phyloP scores from a whole-genome alignment of 148 eudicot genomes.

The Oxyria digyna region DNA sequence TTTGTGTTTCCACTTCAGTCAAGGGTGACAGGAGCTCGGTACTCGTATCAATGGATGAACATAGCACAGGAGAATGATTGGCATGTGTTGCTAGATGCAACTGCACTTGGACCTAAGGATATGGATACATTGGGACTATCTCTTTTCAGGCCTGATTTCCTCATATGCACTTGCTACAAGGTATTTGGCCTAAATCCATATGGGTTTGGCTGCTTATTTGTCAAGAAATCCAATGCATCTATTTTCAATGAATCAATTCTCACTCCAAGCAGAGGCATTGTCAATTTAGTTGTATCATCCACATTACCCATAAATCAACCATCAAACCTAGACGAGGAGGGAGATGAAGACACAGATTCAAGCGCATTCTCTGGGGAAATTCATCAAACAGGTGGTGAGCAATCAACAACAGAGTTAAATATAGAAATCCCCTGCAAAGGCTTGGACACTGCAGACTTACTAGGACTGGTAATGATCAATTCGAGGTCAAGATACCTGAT shows the following conservation, averaged over 20 bases:
- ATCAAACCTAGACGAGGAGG: conserved; percentile 9
- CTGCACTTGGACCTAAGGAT: conserved; percentile 93
- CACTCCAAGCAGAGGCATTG: conserved; percentile 45
- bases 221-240: conserved; percentile 56
- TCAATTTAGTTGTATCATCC: conserved; percentile 5
- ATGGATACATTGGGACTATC: conserved; percentile 90
- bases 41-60: conserved; percentile 97
- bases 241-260: conserved; percentile 38
- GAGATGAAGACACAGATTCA: conserved; percentile 5
- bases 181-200: conserved; percentile 88
- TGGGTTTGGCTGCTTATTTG: conserved; percentile 88
- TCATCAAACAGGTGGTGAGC: neutral
- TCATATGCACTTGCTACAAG: conserved; percentile 83
- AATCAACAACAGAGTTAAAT: neutral
- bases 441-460: conserved; percentile 69
- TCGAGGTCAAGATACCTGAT: conserved; percentile 65
- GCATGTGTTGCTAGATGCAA: conserved; percentile 90
- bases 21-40: conserved; percentile 67
- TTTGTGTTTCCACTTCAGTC: conserved; percentile 86
- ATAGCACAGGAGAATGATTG: conserved; percentile 84
- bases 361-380: conserved; percentile 1
- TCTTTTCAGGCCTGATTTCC: conserved; percentile 66
- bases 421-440: conserved; percentile 33
- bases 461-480: conserved; percentile 51
- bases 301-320: conserved; percentile 7